phyloP scores from a whole-genome alignment of 345 rosid genomes.

The Noccaea bulbosa region DNA sequence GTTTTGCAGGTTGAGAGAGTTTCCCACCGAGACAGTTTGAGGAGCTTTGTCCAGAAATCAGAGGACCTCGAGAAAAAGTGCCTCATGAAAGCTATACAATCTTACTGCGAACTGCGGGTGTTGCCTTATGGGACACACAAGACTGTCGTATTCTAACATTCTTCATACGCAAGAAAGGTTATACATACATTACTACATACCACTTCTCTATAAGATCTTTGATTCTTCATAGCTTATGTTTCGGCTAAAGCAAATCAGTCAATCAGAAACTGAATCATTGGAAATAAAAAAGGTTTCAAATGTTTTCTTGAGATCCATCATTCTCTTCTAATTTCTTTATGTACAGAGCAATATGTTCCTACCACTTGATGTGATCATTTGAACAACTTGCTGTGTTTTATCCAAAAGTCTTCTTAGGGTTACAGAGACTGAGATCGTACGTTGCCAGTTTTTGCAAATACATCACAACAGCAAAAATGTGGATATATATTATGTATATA shows the following conservation, averaged over 20 bases:
- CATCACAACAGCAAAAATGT: conserved; percentile 41
- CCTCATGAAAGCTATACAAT: conserved; percentile 75
- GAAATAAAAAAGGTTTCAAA: conserved; percentile 6
- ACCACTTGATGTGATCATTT: conserved; percentile 25
- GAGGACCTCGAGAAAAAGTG: conserved; percentile 93
- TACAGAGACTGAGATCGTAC: conserved; percentile 41
- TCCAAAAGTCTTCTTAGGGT: conserved; percentile 35
- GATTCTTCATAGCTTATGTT: conserved; percentile 25
- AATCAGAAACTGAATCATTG: conserved; percentile 29
- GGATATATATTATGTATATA: conserved; percentile 28
- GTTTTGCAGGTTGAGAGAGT: conserved; percentile 88
- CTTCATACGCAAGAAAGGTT: conserved; percentile 7
- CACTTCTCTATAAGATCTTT: conserved; percentile 5
- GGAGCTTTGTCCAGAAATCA: conserved; percentile 83
- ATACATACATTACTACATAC: conserved; percentile 28
- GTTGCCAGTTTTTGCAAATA: conserved; percentile 37
- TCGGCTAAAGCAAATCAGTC: conserved; percentile 3
- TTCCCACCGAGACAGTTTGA: conserved; percentile 83
- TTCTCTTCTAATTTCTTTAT: conserved; percentile 30
- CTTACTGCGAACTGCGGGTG: conserved; percentile 86
- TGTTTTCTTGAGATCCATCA: background rate
- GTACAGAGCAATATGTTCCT: conserved; percentile 31
- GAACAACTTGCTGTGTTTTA: conserved; percentile 27
- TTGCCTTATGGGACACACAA: conserved; percentile 68
- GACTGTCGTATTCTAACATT: conserved; percentile 75